Conservation (phyloP, 805 yeast genomes). For the Phaffomyces opuntiae region DNA sequence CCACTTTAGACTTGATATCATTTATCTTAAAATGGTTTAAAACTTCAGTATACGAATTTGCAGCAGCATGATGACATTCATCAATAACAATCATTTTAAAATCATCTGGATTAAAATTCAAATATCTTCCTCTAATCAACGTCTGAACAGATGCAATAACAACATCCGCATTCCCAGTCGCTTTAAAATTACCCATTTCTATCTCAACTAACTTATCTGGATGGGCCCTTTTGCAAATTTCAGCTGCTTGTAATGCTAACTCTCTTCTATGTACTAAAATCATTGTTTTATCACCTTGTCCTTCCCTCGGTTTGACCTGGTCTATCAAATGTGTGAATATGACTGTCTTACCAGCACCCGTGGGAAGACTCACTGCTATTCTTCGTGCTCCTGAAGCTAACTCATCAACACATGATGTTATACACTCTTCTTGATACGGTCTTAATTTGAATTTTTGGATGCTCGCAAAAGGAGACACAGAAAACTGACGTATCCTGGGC, state of each 20-base stretch:
- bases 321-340: constrained; percentile 57
- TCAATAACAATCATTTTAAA: constrained; percentile 75
- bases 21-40: constrained; percentile 42
- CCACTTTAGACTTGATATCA: constrained; percentile 27
- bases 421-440: constrained; percentile 67
- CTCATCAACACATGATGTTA: constrained; percentile 45
- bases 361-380: constrained; percentile 80
- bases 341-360: constrained; percentile 94
- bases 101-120: constrained; percentile 46
- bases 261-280: constrained; percentile 81
- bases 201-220: constrained; percentile 51
- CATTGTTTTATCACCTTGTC: constrained; percentile 33
- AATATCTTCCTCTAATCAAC: constrained; percentile 43
- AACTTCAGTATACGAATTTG: constrained; percentile 54
- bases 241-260: constrained; percentile 62
- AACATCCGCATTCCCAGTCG: constrained; percentile 46
- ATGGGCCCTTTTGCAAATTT: constrained; percentile 36
- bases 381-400: constrained; percentile 40
- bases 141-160: constrained; percentile 76
- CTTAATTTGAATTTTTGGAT: constrained; percentile 23
- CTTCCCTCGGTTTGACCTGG: constrained; percentile 27
- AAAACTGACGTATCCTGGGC: too few relatives aligned
- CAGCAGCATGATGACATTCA: constrained; percentile 90
- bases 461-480: neutral
- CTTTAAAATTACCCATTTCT: constrained; percentile 57